Evolutionary conservation across 1,284 basidiomycete genomes (phyloP), one percentile per base, ranked within the genome.

Genomic region (Cryptococcus sp.): DNA sequence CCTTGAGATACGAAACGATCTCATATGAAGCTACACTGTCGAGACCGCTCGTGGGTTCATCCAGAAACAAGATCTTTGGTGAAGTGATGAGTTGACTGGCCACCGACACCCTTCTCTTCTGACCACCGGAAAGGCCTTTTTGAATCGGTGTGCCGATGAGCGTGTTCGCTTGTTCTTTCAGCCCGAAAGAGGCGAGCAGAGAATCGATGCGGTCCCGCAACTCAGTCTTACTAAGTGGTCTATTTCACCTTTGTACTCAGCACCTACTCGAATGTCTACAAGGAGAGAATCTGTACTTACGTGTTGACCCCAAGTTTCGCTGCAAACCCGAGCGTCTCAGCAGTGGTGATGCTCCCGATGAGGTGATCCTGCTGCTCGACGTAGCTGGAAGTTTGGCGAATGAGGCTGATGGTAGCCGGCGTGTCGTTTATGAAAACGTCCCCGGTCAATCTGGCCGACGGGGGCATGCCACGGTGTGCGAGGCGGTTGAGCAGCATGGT

Each of bases 81-180:
- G 89, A 91, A 0, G 93, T 97, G 40, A 97, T 93, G 22, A 98
- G 83, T 78, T 97, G 93, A 73, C 93, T 97, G 8, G 94, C 93
- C 62, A 98, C 96, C 0, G 89, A 92, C 1, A 93, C 93, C 11
- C 92, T 84, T 47, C 93, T 85, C 80, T 95, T 96, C 81, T 94
- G 94, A 17, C 93, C 93, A 45, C 93, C 93, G 39, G 89, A 93
- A 59, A 96, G 95, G 16, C 80, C 80, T 23, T 78, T 70, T 46
- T 73, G 72, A 39, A 81, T 68, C 4, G 79, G 73, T 0, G 76
- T 79, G 7, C 79, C 79, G 54, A 80, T 77, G 11, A 63, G 59
- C 50, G 73, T 67, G 46, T 68, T 46, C 16, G 58, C 59, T 50
- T 64, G 62, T 22, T 55, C 49, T 34, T 58, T 54, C 59, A 66